Percentiles rank a stretch among this genome's conserved stretches.
Conservation (phyloP, 1,284 basidiomycete species). For the Volvariella volvacea region DNA sequence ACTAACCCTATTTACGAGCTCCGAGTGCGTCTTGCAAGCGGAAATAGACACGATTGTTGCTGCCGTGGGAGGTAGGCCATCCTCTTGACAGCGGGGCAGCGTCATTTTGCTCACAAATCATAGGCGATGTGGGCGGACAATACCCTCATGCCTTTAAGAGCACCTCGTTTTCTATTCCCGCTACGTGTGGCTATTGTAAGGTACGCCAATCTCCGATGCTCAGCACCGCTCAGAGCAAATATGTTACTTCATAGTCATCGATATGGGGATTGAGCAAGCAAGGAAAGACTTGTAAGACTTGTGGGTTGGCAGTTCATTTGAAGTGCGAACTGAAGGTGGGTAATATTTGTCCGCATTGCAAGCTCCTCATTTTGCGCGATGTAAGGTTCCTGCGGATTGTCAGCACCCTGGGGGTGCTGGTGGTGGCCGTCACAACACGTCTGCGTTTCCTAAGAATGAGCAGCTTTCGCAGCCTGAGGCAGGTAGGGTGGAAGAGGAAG, state of each 20-base stretch:
- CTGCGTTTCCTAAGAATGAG: conserved; percentile 17
- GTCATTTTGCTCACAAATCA: conserved; percentile 5
- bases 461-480: conserved; percentile 4
- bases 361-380: conserved; percentile 7
- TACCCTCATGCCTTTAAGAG: conserved; percentile 76
- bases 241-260: conserved; percentile 40
- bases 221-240: not conserved
- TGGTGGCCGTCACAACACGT: conserved; percentile 15
- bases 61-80: conserved; percentile 60
- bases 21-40: conserved; percentile 45
- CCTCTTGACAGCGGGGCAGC: conserved; percentile 1
- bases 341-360: conserved; percentile 5
- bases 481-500: too few relatives aligned
- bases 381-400: conserved; percentile 73
- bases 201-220: conserved; percentile 25
- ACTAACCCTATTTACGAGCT: conserved; percentile 45
- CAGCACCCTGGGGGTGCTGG: conserved; percentile 20
- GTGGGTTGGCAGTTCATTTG: conserved; percentile 72
- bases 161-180: conserved; percentile 78
- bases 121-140: conserved; percentile 67
- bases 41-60: conserved; percentile 56
- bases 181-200: conserved; percentile 76
- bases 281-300: conserved; percentile 76
- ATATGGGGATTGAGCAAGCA: conserved; percentile 85
- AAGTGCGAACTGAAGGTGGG: conserved; percentile 80